Evolutionary conservation across 805 yeast species (phyloP), one percentile per base, ranked within the genome.

Genomic region (Cyberlindnera maritima): DNA sequence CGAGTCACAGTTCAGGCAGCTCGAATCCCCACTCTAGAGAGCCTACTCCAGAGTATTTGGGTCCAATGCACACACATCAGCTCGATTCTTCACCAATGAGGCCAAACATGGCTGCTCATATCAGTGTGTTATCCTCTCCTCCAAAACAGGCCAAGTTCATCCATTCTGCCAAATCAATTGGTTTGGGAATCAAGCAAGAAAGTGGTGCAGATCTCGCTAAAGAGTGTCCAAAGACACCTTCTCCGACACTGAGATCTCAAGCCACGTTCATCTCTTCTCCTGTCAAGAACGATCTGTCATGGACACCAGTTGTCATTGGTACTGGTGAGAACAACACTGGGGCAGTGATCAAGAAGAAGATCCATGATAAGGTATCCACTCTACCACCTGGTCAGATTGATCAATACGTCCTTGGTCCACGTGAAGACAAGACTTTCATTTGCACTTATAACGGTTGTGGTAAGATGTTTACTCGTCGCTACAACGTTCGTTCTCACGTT

Each of bases 401-500:
- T 62, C 79, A 77, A 47, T 88, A 84, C 59, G 84, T 92, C 65
- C 77, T 75, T 43, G 96, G 96, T 1, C 90, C 96, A 7, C 85
- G 86, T 54, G 78, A 71, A 26, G 79, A 85, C 41, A 85, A 83
- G 50, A 71, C 76, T 26, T 95, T 77, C 68, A 75, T 81, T 32
- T 94, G 99, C 66, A 74, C 77, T 49, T 92, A 74, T 65, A 78
- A 85, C 14, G 74, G 75, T 45, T 94, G 99, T 68, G 85, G 87
- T 10, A 90, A 94, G 67, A 70, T 76, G 45, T 92, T 94, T 67
- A 81, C 90, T 8, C 75, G 99, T 60, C 75, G 96, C 39, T 95
- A 95, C 66, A 94, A 94, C 60, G 88, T 89, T 12, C 73, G 98
- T 52, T 88, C 97, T 0, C 99, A 94, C 65, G 91, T 94, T 47